phyloP scores from a whole-genome alignment of 2,329 filamentous ascomycete genomes.

The Pseudocercospora eumusae region DNA sequence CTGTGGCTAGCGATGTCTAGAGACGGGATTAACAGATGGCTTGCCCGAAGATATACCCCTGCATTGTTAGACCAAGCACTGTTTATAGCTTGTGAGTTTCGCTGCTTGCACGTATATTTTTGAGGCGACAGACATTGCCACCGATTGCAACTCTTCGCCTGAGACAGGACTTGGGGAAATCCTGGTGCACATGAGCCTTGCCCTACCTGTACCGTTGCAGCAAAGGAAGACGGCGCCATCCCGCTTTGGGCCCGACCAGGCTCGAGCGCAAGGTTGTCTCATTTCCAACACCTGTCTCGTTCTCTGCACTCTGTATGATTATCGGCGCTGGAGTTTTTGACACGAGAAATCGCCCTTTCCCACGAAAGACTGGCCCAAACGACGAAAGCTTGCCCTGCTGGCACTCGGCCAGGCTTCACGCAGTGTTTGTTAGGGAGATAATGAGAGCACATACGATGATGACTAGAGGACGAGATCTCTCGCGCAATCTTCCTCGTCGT shows the following conservation, averaged over 20 bases:
- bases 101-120: too few species aligned
- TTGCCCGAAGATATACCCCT: constrained; percentile 8
- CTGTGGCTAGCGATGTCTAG: neutral
- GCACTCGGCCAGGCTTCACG: neutral
- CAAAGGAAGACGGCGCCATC: neutral
- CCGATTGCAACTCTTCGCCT: too few species aligned
- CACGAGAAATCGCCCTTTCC: too few species aligned
- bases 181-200: too few species aligned
- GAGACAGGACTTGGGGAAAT: too few species aligned
- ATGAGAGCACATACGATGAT: neutral
- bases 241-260: neutral
- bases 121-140: too few species aligned
- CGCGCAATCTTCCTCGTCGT: too few species aligned
- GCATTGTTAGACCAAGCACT: constrained; percentile 3
- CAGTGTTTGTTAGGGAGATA: neutral
- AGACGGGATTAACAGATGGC: neutral
- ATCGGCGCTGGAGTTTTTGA: too few species aligned
- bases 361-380: neutral
- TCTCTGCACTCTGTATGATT: neutral
- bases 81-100: neutral
- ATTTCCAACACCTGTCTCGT: neutral
- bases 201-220: neutral
- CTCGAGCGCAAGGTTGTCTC: neutral
- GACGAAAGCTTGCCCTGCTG: neutral
- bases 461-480: neutral